Base-by-base conservation (phyloP, 768 basidiomycete species). In the Pleurotus pulmonarius region DNA sequence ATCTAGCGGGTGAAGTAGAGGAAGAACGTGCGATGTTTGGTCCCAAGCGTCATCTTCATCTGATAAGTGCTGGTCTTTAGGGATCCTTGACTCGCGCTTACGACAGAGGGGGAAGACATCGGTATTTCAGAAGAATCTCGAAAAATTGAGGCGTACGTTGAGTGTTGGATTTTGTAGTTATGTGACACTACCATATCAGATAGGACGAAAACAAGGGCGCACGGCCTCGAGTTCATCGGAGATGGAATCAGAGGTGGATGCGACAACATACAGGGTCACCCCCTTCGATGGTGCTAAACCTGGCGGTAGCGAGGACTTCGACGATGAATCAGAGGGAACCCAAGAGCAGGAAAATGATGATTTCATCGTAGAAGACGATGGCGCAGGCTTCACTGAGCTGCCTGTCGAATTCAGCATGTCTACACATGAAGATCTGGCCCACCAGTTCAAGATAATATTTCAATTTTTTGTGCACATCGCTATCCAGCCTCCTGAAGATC, bases 401-500 rank as follows among this genome's bases (percentile, higher is more conserved):
- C 92, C 91, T 7, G 75, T 77, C 51, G 82, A 87, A 63, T 96
- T 92, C 71, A 93, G 90, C 68, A 85, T 90, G 85, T 80, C 81
- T 55, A 77, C 85, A 1, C 86, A 88, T 65, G 85, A 92, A 65
- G 88, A 91, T 62, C 74, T 89, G 16, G 73, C 81, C 12, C 81
- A 88, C 59, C 89, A 93, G 59, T 92, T 93, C 80, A 94, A 93
- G 71, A 86, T 88, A 39, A 78, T 94, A 44, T 93, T 91, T 61
- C 93, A 96, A 65, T 80, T 94, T 25, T 90, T 94, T 60, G 89
- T 94, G 11, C 86, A 94, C 61, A 73, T 95, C 41, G 88, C 88
- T 38, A 84, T 91, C 26, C 81, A 75, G 29, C 75, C 81, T 4
- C 67, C 75, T 15, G 69, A 67, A 3, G 75, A 84, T 46, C 76